Base-by-base conservation (phyloP, 2,329 filamentous ascomycete species). In the Sporothrix variecibatus region DNA sequence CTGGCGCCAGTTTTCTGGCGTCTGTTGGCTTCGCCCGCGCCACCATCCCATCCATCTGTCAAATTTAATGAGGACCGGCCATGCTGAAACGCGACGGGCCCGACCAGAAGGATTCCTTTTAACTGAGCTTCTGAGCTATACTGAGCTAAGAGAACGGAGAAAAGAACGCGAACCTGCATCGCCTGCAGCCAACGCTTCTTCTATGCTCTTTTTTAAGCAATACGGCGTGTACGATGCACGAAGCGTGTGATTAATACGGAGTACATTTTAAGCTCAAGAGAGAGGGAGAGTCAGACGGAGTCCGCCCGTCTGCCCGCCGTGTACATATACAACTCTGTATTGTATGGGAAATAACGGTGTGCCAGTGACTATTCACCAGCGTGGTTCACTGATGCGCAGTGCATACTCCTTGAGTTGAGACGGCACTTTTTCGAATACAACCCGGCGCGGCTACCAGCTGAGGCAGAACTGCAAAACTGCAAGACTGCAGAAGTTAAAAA, bases 61-160 rank as follows among this genome's bases (percentile, higher is more conserved):
- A 8, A 34, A 28, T 49, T 51, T 17, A 53, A 69, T 56, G 26
- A 69, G 43, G 67, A 69, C 67, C 67, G 20, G 28, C 67, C 43
- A 53, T 34, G 43, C 34, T 69, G 67, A 69, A 69, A 69, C 67
- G 28, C 67, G 46, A 69, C 67, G 23, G 67, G 46, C 28, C n/a
- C 60, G n/a, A 64, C 60, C 60, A 49, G 43, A 20, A 49, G 43
- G 43, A 49, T 3, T 20, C 43, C 43, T 34, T 34, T 34, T 34
- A 5, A 34, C 34, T 34, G 34, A 4, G 34, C 34, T 34, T 5
- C 34, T 34, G 34, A 34, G 34, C 4, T 34, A 34, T 34, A 34
- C 34, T 34, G 34, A 34, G 34, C 34, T 20, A 49, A 20, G 43
- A 49, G 15, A 20, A 17, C 43, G 34, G 8, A 49, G 15, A 56